A percentile compares a stretch with the other conserved stretches of the same genome.
Evolutionary conservation across 495 filamentous ascomycete species (phyloP).

Genomic region (Penicillium mononematosum): DNA sequence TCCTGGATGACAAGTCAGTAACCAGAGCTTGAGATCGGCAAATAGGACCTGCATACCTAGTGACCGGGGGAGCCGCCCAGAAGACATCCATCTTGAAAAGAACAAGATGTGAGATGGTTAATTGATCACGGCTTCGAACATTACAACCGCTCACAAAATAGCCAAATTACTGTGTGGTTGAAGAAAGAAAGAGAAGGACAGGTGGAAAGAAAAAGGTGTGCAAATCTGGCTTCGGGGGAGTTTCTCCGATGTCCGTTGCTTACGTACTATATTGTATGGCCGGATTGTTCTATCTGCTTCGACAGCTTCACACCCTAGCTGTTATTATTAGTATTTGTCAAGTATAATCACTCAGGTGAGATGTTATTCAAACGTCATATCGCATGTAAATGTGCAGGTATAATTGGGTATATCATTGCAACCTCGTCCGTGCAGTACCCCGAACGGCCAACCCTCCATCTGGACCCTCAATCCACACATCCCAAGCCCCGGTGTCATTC

Average conservation of each 20-base stretch:
- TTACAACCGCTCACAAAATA: constrained; percentile 15
- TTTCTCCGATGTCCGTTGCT: constrained; percentile 23
- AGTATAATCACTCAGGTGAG: neutral
- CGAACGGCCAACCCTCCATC: constrained; percentile 62
- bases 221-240: constrained; percentile 18
- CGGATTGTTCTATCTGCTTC: constrained; percentile 5
- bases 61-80: constrained; percentile 67
- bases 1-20: constrained; percentile 51
- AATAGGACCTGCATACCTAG: constrained; percentile 52
- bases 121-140: constrained; percentile 14
- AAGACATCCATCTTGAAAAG: constrained; percentile 57
- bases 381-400: neutral
- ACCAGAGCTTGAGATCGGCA: constrained; percentile 4
- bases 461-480: constrained; percentile 65
- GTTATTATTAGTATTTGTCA: neutral
- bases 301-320: neutral
- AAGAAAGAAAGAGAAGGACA: constrained; percentile 14
- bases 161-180: constrained; percentile 9
- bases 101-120: constrained; percentile 14
- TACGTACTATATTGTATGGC: constrained; percentile 2
- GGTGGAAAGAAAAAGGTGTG: constrained; percentile 29
- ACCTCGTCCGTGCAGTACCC: constrained; percentile 42
- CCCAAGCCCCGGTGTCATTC: constrained; percentile 40
- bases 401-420: neutral
- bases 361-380: neutral